Evolutionary conservation across 345 rosid species (phyloP), one percentile per base, ranked within the genome.

Genomic region (Angophora floribunda): DNA sequence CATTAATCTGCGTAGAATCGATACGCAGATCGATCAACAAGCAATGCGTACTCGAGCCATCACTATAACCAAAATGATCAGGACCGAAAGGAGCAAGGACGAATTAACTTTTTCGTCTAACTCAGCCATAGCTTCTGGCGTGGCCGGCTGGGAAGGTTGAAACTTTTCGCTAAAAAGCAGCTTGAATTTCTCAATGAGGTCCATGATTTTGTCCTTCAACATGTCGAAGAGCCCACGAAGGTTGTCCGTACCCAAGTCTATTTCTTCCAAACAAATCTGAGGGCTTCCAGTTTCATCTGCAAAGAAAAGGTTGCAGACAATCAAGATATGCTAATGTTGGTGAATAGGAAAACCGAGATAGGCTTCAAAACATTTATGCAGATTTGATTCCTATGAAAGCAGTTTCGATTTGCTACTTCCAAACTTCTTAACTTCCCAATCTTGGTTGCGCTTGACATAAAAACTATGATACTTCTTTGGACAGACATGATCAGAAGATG

Each of bases 11-110:
- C 5, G 28, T 41, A 45, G 28, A 75, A 75, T 41, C 1, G 7
- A 75, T 0, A 19, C 1, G 28, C 13, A 19, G 49, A 36, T 75
- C 24, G 45, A 41, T 63, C 41, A n/a, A 84, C 86, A 92, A 45
- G 79, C 61, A n/a, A 52, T n/a, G 7, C 45, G 87, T 53, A 84
- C 78, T 52, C 94, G 88, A 13, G 93, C 91, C 87, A 93, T 85
- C 26, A 94, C 89, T 17, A 93, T 94, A 36, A 94, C 86, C 87
- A 93, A 75, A 86, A 94, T 89, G 52, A 93, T 92, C n/a, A 91
- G 90, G 51, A 94, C 85, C 1, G 96, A 90, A 41, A 93, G 93
- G 59, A 94, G 63, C 78, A 93, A 80, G 0, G 96, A 93, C 4
- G 94, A 94, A 47, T 85, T 52, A 49, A 92, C 86, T 85, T 85